phyloP scores from a whole-genome alignment of 805 yeast genomes.

The Cyberlindnera euphorbiiphila region DNA sequence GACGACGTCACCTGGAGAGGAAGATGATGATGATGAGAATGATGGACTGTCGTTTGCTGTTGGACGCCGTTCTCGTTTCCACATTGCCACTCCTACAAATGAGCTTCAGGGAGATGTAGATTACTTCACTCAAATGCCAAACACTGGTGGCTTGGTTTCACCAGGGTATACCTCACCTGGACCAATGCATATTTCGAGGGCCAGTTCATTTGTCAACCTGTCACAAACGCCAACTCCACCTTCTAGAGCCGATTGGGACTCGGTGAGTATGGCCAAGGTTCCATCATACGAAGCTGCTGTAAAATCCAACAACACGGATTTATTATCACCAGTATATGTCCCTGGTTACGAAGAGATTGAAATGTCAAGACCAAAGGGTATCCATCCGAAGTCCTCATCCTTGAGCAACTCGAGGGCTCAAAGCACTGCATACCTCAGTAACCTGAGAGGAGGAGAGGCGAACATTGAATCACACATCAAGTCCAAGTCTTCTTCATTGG shows the following conservation, averaged over 20 bases:
- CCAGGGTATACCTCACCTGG: constrained; percentile 53
- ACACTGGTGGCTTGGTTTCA: constrained; percentile 21
- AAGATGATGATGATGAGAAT: constrained; percentile 24
- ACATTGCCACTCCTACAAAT: constrained; percentile 26
- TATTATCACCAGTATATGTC: constrained; percentile 67
- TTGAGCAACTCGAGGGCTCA: constrained; percentile 27
- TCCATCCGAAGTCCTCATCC: constrained; percentile 27
- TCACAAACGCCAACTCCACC: constrained; percentile 4
- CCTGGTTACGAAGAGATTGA: constrained; percentile 21
- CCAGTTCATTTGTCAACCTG: constrained; percentile 42
- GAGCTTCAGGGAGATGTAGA: constrained; percentile 29
- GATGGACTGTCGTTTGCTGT: constrained; percentile 19
- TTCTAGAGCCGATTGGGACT: constrained; percentile 36
- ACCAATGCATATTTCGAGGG: constrained; percentile 53
- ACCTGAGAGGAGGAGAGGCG: constrained; percentile 21
- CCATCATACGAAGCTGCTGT: constrained; percentile 86
- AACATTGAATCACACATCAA: constrained; percentile 3
- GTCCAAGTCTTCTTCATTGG: constrained; percentile 12
- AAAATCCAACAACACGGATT: constrained; percentile 46
- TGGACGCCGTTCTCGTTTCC: constrained; percentile 12
- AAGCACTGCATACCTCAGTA: constrained; percentile 24
- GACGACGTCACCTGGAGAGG: constrained; percentile 17
- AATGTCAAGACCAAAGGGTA: constrained; percentile 24
- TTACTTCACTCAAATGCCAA: constrained; percentile 31
- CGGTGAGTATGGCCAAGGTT: constrained; percentile 54